A percentile compares a stretch with the other conserved stretches of the same genome.
phyloP scores from a whole-genome alignment of 2,329 filamentous ascomycete genomes.

The Thelonectria olida region DNA sequence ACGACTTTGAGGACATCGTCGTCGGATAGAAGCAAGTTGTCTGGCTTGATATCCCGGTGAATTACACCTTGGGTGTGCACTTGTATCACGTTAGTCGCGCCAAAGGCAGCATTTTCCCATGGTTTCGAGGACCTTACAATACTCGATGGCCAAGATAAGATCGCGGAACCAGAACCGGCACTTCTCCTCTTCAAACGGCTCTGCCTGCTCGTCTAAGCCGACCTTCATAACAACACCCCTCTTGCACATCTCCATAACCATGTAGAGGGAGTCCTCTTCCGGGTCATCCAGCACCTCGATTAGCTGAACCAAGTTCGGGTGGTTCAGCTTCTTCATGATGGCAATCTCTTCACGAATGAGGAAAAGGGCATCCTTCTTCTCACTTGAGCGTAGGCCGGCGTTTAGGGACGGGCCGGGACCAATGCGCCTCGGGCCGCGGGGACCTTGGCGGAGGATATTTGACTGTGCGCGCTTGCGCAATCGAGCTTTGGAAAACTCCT shows the following conservation, averaged over 20 bases:
- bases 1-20: constrained; percentile 97
- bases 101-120: no score
- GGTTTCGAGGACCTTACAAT: constrained; percentile 64
- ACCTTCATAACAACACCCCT: constrained; percentile 98
- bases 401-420: constrained; percentile 39
- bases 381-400: constrained; percentile 53
- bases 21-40: constrained; percentile 89
- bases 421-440: constrained; percentile 45
- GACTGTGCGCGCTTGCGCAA: constrained; percentile 91
- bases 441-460: constrained; percentile 74
- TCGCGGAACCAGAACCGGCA: constrained; percentile 96
- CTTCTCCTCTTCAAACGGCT: constrained; percentile 82
- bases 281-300: constrained; percentile 97
- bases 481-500: constrained; percentile 95
- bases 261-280: constrained; percentile 94
- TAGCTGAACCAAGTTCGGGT: constrained; percentile 90
- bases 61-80: constrained; percentile 95
- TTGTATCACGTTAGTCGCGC: constrained; percentile 43
- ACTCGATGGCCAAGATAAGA: constrained; percentile 93
- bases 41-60: constrained; percentile 97
- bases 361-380: constrained; percentile 77
- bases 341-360: constrained; percentile 96
- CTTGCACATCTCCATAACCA: constrained; percentile 99
- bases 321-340: constrained; percentile 98
- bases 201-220: constrained; percentile 81